phyloP scores from a whole-genome alignment of 257 asterid species.

The Mitragyna speciosa region DNA sequence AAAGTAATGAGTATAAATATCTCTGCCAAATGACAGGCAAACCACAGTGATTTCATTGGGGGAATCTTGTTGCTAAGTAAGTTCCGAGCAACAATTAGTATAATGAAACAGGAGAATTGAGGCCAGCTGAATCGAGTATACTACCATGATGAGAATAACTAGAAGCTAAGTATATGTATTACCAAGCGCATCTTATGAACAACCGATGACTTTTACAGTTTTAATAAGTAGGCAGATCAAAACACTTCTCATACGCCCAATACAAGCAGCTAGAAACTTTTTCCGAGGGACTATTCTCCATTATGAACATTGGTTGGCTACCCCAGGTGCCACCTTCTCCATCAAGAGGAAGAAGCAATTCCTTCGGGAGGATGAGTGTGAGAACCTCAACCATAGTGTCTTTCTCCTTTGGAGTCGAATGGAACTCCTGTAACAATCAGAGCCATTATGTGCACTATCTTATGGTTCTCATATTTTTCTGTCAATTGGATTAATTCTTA shows the following conservation, averaged over 20 bases:
- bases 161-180: background rate
- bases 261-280: background rate
- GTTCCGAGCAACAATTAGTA: background rate
- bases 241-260: background rate
- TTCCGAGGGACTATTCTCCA: background rate
- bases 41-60: background rate
- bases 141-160: background rate
- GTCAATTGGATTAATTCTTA: background rate
- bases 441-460: constrained; percentile 66
- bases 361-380: constrained; percentile 64
- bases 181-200: background rate
- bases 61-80: background rate
- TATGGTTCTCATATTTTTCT: background rate
- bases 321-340: constrained; percentile 44
- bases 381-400: constrained; percentile 83
- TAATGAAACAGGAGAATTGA: background rate
- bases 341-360: constrained; percentile 48
- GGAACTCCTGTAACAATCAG: constrained; percentile 81
- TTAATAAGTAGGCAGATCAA: background rate
- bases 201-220: background rate
- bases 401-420: constrained; percentile 79
- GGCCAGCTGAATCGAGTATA: background rate
- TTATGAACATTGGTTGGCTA: background rate
- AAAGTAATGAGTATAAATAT: background rate
- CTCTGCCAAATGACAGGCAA: background rate